Evolutionary conservation across 2,329 filamentous ascomycete species (phyloP), one percentile per base, ranked within the genome.

Genomic region (Cladophialophora yegresii): DNA sequence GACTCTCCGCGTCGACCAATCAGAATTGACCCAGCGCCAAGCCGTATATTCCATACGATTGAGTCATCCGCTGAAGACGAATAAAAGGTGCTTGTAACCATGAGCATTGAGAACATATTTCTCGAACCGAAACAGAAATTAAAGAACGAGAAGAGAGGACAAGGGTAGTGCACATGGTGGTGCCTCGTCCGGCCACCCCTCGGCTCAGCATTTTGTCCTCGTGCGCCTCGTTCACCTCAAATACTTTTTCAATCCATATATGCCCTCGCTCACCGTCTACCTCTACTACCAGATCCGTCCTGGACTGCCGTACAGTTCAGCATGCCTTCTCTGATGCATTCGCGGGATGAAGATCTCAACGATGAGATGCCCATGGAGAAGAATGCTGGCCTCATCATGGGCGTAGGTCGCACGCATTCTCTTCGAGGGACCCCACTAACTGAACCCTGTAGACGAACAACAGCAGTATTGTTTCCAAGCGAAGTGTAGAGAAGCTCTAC

Each of bases 401-500:
- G 77, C 57, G 82, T 83, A 76, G 71, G 80, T 77, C 49, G 43
- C 49, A 28, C 32, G 57, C 40, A 40, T 43, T 56, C 26, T 54
- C 49, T 58, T 64, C 36, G 60, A 54, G 40, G 22, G 55, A 16
- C 33, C n/a, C 20, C 43, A n/a, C 45, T 59, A 28, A 61, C 30
- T 20, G 12, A n/a, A 28, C 50, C 32, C 54, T 40, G 57, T 36
- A 90, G 85, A 97, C 92, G 63, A 96, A 96, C 75, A 93, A 88
- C 74, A 93, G 90, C 77, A 96, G 91, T 73, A 96, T 96, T 70
- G 89, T 93, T 16, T 96, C 92, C 13, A 97, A 97, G 75, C 83
- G 92, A 70, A 95, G 92, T 72, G 93, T 97, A n/a, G 92, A 96
- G 74, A 88, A 88, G 71, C 81, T 96, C 13, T 97, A 97, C 76